phyloP scores from a whole-genome alignment of 164 flowering plant species.

The Magnolia officinalis region DNA sequence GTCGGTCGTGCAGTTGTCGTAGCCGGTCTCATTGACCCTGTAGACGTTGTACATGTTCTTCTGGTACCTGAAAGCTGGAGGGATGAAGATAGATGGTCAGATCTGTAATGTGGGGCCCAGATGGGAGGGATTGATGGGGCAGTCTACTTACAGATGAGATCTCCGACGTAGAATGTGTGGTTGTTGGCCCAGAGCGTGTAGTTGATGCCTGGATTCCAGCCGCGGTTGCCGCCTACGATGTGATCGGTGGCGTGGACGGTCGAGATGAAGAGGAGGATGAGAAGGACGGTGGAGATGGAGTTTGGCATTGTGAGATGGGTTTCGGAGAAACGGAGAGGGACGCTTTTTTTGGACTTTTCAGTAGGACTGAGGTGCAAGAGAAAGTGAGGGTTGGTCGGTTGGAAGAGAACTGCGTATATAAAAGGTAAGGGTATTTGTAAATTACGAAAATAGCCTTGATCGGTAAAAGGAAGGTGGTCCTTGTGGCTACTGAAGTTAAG shows the following conservation, averaged over 20 bases:
- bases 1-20: conserved; percentile 19
- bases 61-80: conserved; percentile 23
- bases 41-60: conserved; percentile 18
- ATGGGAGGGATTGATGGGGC: not conserved
- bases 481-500: not conserved
- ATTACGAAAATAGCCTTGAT: not conserved
- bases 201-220: conserved; percentile 20
- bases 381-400: not conserved
- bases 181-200: conserved; percentile 22
- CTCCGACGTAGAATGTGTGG: conserved; percentile 18
- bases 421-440: not conserved
- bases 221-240: conserved; percentile 22
- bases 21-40: conserved; percentile 20
- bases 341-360: not conserved
- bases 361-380: not conserved
- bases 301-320: not conserved
- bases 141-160: conserved; percentile 14
- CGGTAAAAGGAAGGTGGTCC: not conserved
- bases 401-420: not conserved
- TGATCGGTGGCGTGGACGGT: conserved; percentile 17
- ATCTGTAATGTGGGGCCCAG: not conserved
- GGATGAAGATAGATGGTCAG: not conserved
- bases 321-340: too few relatives aligned
- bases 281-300: not conserved
- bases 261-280: not conserved